These are phyloP conservation scores for Mycosphaerelloides madeirae DNA, from an alignment of 2,329 filamentous ascomycete species.

Conservation along the genomic window DNA sequence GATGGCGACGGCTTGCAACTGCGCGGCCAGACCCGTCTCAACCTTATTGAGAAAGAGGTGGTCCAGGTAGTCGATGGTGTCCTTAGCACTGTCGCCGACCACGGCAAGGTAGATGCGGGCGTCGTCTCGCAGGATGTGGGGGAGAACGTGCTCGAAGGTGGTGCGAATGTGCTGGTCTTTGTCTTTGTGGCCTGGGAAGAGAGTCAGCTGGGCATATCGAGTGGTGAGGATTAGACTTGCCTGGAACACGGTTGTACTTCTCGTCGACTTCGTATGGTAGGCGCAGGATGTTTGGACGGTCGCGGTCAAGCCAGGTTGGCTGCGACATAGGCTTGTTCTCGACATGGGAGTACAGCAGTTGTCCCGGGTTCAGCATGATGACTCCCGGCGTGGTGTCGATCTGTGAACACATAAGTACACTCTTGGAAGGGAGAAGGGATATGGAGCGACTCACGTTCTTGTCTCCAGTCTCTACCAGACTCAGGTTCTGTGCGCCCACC, in stretches of 20 bases:
- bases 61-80: constrained; percentile 20
- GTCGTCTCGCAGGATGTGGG: constrained; percentile 40
- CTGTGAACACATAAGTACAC: constrained; percentile 9
- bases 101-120: constrained; percentile 64
- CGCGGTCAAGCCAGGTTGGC: constrained; percentile 53
- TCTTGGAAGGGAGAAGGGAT: neutral
- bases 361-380: constrained; percentile 72
- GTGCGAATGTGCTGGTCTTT: constrained; percentile 59
- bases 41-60: constrained; percentile 4
- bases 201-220: constrained; percentile 1
- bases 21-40: neutral
- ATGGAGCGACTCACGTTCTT: constrained; percentile 2
- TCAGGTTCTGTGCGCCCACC: too few relatives aligned
- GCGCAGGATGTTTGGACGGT: constrained; percentile 58
- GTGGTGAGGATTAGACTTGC: constrained; percentile 2
- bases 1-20: constrained; percentile 19
- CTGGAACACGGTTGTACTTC: constrained; percentile 56
- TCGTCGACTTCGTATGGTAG: constrained; percentile 49
- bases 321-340: constrained; percentile 57
- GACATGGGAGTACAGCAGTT: constrained; percentile 70
- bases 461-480: neutral
- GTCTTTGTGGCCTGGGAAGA: constrained; percentile 47
- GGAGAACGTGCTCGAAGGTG: constrained; percentile 62
- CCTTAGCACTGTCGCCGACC: constrained; percentile 61
- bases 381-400: constrained; percentile 50